Evolutionary conservation across 129 eudicot genomes (phyloP), one percentile per base, ranked within the genome.

Genomic region (Flaveria robusta): DNA sequence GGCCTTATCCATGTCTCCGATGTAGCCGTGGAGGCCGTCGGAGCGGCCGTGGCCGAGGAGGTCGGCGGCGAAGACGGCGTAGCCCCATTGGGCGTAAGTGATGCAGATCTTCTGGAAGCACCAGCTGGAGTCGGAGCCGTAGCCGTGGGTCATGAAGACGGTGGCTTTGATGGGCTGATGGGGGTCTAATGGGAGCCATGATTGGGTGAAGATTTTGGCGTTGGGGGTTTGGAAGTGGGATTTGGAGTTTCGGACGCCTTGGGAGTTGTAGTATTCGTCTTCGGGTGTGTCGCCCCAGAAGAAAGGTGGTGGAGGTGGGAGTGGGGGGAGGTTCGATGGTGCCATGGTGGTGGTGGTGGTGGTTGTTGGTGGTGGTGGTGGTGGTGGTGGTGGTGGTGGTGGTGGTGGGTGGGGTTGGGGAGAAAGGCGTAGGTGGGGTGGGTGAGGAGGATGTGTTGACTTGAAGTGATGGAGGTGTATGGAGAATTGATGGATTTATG

Each of bases 251-350:
- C 78, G 85, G 66, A 92, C 90, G 24, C 88, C 87, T 76, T 87
- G 91, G 18, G 93, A 89, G 23, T 79, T 55, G 85, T 92, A 92
- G 86, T 81, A 90, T 50, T 89, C 90, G 12, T 84, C 82, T 46
- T 92, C 98, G 15, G 93, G 98, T 42, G 82, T 79, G 63, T 84
- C 88, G 12, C 98, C 98, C 98, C 98, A 92, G 86, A 86, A 89
- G 80, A 89, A 89, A 0, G 85, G 75, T 0, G 92, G 87, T 15
- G 95, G 74, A 0, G 86, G 62, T 2, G 89, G 81, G n/a, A 82
- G 74, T 0, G 72, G 82, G 11, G 81, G 81, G 5, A 77, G 15
- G 16, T 78, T 60, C 0, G 80, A 34, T 10, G 79, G 52, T 18
- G 90, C 6, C 91, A 87, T 84, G 79, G 70, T 72, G 18, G 85